phyloP scores from a whole-genome alignment of 495 filamentous ascomycete genomes.

The Cairneyella variabilis region DNA sequence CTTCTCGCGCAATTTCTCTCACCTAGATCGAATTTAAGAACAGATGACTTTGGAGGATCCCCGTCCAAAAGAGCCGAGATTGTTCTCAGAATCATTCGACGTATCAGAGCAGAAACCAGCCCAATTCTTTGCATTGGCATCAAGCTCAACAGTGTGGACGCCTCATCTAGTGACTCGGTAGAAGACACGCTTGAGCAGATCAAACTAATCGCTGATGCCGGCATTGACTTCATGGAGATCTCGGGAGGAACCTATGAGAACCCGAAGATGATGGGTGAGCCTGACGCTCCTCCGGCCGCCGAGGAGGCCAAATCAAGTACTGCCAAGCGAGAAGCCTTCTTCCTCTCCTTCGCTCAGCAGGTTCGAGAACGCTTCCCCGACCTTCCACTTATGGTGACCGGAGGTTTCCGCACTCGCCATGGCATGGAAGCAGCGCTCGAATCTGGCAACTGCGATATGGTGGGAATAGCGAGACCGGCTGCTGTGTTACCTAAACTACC shows the following conservation, averaged over 20 bases:
- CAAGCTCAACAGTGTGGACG: constrained; percentile 61
- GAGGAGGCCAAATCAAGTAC: constrained; percentile 26
- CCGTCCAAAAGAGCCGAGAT: constrained; percentile 54
- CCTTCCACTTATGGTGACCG: constrained; percentile 41
- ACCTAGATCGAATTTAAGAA: constrained; percentile 53
- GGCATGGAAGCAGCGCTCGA: constrained; percentile 52
- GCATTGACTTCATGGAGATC: constrained; percentile 61
- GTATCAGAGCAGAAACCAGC: constrained; percentile 42
- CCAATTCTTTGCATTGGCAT: constrained; percentile 52
- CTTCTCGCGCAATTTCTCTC: constrained; percentile 66
- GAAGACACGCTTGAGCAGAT: constrained; percentile 51
- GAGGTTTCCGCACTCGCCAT: constrained; percentile 50
- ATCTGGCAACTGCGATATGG: constrained; percentile 51
- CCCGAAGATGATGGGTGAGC: constrained; percentile 30
- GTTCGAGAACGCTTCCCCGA: constrained; percentile 40
- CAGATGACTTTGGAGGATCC: constrained; percentile 58
- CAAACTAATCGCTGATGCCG: constrained; percentile 43
- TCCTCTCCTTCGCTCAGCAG: constrained; percentile 50
- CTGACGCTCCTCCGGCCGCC: background rate
- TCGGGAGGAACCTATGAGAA: constrained; percentile 57
- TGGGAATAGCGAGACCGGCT: constrained; percentile 54
- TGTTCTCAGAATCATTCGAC: constrained; percentile 41
- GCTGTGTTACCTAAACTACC: constrained; percentile 46
- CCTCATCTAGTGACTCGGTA: constrained; percentile 34
- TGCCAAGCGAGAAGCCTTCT: constrained; percentile 55